phyloP scores from a whole-genome alignment of 78 protist species.

The Chrysochromulina tobinii region DNA sequence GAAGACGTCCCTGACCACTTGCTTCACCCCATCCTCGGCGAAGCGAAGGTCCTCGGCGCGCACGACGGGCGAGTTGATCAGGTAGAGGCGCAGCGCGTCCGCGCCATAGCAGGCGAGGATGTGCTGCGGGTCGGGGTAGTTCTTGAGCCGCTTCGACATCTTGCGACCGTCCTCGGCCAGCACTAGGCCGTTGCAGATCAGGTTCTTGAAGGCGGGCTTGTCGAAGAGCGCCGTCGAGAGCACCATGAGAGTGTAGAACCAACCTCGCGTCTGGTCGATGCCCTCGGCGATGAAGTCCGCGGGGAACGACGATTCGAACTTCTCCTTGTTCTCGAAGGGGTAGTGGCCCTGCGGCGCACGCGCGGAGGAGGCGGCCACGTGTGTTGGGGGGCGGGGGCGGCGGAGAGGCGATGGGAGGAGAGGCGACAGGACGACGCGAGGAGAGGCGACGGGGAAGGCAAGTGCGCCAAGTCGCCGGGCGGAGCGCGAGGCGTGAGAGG shows the following conservation, averaged over 20 bases:
- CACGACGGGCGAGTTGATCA: slow-evolving; percentile 98
- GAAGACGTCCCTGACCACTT: slow-evolving; percentile 88
- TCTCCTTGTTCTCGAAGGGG: slow-evolving; percentile 97
- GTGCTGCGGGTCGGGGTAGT: slow-evolving; percentile 94
- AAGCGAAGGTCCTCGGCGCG: slow-evolving; percentile 90
- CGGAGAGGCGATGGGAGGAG: too few relatives aligned
- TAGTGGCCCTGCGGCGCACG: slow-evolving; percentile 78
- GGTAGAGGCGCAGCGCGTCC: slow-evolving; percentile 97
- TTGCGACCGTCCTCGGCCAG: slow-evolving; percentile 94
- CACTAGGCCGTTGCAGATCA: slow-evolving; percentile 98
- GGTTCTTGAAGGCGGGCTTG: slow-evolving; percentile 95
- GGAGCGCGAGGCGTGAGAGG: too few relatives aligned
- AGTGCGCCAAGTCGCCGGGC: too few relatives aligned
- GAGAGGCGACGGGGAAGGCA: too few relatives aligned
- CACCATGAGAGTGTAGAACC: slow-evolving; percentile 99
- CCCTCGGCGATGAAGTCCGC: slow-evolving; percentile 99
- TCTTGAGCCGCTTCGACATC: slow-evolving; percentile 97
- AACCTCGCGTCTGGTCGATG: slow-evolving; percentile 93
- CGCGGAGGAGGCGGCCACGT: neutral
- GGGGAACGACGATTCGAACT: slow-evolving; percentile 93
- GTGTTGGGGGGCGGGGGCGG: neutral
- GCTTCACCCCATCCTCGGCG: slow-evolving; percentile 77
- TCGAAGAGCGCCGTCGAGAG: slow-evolving; percentile 96
- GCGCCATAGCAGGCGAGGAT: slow-evolving; percentile 93
- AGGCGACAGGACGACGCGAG: too few relatives aligned